A percentile compares a stretch with the other conserved stretches of the same genome.
Conservation (phyloP, 2,329 filamentous ascomycete genomes). For the Ophiostoma triangulosporum region DNA sequence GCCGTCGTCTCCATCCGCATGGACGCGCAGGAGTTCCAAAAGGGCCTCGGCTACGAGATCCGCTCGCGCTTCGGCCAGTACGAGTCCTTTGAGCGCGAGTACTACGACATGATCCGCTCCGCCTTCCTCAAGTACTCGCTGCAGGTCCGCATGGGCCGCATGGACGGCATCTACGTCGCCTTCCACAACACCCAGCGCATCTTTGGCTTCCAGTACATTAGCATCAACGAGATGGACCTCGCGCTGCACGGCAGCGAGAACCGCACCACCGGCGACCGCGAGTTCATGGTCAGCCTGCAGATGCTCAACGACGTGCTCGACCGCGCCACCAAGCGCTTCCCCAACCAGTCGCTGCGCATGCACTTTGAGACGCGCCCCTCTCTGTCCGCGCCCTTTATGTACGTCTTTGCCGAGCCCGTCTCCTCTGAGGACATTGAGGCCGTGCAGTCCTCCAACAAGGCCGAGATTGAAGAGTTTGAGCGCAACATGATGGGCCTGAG, state of each 20-base stretch:
- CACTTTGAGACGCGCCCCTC: constrained; percentile 64
- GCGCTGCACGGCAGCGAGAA: constrained; percentile 69
- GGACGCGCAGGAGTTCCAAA: constrained; percentile 58
- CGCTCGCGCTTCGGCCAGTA: constrained; percentile 59
- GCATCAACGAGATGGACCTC: constrained; percentile 74
- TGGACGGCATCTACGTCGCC: constrained; percentile 97
- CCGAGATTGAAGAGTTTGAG: constrained; percentile 56
- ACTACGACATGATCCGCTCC: constrained; percentile 89
- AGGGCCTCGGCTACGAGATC: constrained; percentile 79
- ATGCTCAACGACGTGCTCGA: constrained; percentile 71
- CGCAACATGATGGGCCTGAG: constrained; percentile 41
- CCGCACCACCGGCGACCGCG: constrained; percentile 56
- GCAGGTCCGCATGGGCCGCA: constrained; percentile 90
- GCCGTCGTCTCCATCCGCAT: constrained; percentile 87
- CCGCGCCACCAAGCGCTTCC: constrained; percentile 60
- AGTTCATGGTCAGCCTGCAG: constrained; percentile 71
- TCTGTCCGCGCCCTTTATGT: constrained; percentile 51
- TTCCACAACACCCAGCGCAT: constrained; percentile 92
- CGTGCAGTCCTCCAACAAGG: constrained; percentile 58
- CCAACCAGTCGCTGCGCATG: constrained; percentile 60
- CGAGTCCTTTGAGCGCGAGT: constrained; percentile 91
- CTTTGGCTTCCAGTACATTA: constrained; percentile 94
- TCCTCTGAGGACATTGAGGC: constrained; percentile 53
- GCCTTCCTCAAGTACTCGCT: constrained; percentile 95
- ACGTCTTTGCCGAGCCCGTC: constrained; percentile 82